Evolutionary conservation across 2,329 filamentous ascomycete species (phyloP).

Genomic region (Dendrostoma leiphaemia): DNA sequence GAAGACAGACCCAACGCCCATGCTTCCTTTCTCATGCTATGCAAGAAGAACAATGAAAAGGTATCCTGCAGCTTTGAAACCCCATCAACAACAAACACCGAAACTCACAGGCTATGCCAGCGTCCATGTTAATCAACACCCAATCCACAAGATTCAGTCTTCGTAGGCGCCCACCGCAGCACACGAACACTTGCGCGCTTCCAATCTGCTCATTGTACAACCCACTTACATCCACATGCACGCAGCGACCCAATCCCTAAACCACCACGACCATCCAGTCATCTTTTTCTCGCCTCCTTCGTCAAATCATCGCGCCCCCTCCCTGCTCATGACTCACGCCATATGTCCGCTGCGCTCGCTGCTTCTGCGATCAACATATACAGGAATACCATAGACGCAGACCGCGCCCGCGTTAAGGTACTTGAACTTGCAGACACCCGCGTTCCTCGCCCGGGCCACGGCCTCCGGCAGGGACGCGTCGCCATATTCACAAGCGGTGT

Average conservation of each 20-base stretch:
- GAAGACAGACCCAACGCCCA: background rate
- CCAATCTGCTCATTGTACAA: background rate
- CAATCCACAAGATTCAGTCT: background rate
- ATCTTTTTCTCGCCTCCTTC: background rate
- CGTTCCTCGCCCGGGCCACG: constrained; percentile 66
- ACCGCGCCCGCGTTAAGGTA: constrained; percentile 94
- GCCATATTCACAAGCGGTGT: constrained; percentile 30
- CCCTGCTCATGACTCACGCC: background rate
- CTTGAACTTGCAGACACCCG: constrained; percentile 71
- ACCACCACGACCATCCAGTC: background rate
- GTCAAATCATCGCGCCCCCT: background rate
- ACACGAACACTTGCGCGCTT: background rate
- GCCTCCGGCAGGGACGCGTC: constrained; percentile 71
- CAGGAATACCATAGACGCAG: constrained; percentile 91
- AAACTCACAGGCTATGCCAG: background rate
- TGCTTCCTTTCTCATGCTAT: background rate
- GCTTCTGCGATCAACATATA: constrained; percentile 63
- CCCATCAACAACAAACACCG: background rate
- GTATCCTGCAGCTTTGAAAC: background rate
- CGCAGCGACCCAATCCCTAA: background rate
- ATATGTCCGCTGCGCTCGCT: background rate
- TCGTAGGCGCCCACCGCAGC: background rate
- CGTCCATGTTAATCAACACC: background rate
- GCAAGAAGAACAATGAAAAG: background rate
- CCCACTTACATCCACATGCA: background rate